These are phyloP conservation scores for Uronychia setigera DNA, from an alignment of 73 alveolate species.

Conservation along the genomic window DNA sequence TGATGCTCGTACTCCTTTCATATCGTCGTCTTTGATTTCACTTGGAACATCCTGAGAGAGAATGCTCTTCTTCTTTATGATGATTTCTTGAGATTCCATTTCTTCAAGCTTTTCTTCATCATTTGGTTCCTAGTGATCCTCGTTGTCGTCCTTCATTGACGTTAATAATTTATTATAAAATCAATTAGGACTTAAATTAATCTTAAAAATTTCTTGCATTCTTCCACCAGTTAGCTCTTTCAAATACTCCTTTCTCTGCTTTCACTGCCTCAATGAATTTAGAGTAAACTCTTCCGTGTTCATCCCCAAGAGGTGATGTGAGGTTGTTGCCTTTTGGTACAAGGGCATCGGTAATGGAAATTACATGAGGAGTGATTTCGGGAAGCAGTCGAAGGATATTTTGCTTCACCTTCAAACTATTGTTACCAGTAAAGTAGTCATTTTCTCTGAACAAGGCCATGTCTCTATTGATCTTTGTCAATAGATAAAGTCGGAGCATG, in stretches of 20 bases:
- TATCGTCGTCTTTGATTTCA: no score
- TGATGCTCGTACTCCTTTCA: no score
- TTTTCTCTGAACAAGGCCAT: slow-evolving; percentile 44
- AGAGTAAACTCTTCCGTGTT: neutral
- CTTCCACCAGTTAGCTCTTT: slow-evolving; percentile 12
- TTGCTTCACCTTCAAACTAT: neutral
- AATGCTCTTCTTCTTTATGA: no score
- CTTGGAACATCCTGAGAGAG: no score
- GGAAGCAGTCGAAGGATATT: neutral
- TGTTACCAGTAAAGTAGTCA: slow-evolving; percentile 13
- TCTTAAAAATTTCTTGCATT: neutral
- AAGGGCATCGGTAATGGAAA: neutral
- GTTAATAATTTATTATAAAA: no score
- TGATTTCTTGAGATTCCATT: no score
- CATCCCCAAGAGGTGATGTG: neutral
- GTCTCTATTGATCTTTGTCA: slow-evolving; percentile 35
- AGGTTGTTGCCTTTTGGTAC: neutral
- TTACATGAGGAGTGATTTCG: neutral
- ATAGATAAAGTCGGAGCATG: slow-evolving; percentile 12
- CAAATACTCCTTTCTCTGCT: neutral
- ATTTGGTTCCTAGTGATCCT: no score
- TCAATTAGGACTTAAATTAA: no score
- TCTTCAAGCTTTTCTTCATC: no score
- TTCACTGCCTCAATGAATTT: neutral
- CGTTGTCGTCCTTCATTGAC: no score